Base-by-base conservation (phyloP, 768 basidiomycete species). In the Ramaria rubella region DNA sequence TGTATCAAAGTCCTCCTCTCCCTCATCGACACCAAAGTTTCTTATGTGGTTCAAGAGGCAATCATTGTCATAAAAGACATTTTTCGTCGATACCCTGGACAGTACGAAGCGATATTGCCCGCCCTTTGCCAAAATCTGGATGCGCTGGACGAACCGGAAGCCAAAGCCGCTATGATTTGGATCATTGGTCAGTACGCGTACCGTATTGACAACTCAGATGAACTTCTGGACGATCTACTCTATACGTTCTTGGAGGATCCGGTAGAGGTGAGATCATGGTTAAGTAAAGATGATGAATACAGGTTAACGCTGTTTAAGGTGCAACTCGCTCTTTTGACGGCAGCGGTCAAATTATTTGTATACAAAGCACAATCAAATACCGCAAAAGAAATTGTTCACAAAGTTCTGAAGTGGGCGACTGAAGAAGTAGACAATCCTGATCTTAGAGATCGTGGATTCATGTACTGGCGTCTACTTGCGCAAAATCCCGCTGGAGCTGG, bases 361-460 rank as follows among this genome's bases (percentile, higher is more conserved):
- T 87, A 90, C 72, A 90, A 95, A 61, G 77, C 87, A 2, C 78
- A 81, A 58, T 87, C 89, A 1, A 90, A 94, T 24, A 85, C 82
- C 9, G 82, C 88, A 5, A 94, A 96, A 66, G 84, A 88, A 52
- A 77, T 98, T 6, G 89, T 98, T 8, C 91, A 93, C 67, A 96
- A 94, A 66, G 89, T 98, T 5, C 77, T 99, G 43, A 97, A 98
- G 67, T 92, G 91, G 86, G 86, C 93, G 12, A 99, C 96, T 6
- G 95, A 99, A 68, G 90, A 96, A 62, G 85, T 96, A 54, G 96
- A 99, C 69, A 99, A 99, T 67, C 96, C 96, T 7, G 96, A 99
- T 75, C 76, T 99, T 21, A 81, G 96, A 31, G 96, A 99, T 70
- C 78, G 96, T 59, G 96, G 96, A 3, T 98, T 94, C 75, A 98